A percentile compares a stretch with the other conserved stretches of the same genome.
phyloP scores from a whole-genome alignment of 2,329 filamentous ascomycete genomes.

The Fusarium torreyae region DNA sequence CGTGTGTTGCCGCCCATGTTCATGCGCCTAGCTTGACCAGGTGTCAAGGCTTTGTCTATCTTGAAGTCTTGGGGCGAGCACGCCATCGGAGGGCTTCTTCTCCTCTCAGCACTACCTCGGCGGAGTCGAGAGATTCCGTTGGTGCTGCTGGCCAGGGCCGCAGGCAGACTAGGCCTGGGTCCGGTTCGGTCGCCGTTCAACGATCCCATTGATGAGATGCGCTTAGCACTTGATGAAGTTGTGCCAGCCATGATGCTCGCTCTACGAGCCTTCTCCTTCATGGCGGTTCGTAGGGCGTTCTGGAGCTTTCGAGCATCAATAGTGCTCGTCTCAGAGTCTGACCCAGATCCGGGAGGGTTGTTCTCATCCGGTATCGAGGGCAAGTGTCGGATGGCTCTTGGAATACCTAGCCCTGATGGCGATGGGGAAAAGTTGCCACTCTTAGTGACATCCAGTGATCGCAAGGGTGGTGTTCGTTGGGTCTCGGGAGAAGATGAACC shows the following conservation, averaged over 20 bases:
- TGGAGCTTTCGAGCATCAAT: constrained; percentile 70
- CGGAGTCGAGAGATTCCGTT: constrained; percentile 71
- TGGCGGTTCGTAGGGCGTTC: constrained; percentile 68
- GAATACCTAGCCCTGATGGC: constrained; percentile 52
- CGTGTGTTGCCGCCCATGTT: constrained; percentile 64
- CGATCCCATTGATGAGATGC: constrained; percentile 64
- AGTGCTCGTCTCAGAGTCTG: constrained; percentile 65
- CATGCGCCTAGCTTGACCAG: constrained; percentile 72
- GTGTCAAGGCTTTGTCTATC: constrained; percentile 61
- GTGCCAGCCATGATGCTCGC: constrained; percentile 57
- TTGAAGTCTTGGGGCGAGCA: constrained; percentile 64
- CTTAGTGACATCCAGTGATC: constrained; percentile 65
- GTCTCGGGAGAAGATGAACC: constrained; percentile 61
- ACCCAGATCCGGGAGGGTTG: constrained; percentile 63
- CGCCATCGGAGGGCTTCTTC: constrained; percentile 67
- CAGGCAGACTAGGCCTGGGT: constrained; percentile 57
- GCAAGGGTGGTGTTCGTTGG: constrained; percentile 60
- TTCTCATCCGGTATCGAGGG: constrained; percentile 66
- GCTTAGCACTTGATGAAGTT: constrained; percentile 56
- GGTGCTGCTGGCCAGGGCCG: constrained; percentile 63
- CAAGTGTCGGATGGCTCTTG: constrained; percentile 54
- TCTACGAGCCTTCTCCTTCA: constrained; percentile 62
- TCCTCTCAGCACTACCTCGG: constrained; percentile 65
- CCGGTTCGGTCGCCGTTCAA: constrained; percentile 49
- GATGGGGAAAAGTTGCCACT: constrained; percentile 67